Base-by-base conservation (phyloP, 768 basidiomycete species). In the Leccinum aurantiacum region DNA sequence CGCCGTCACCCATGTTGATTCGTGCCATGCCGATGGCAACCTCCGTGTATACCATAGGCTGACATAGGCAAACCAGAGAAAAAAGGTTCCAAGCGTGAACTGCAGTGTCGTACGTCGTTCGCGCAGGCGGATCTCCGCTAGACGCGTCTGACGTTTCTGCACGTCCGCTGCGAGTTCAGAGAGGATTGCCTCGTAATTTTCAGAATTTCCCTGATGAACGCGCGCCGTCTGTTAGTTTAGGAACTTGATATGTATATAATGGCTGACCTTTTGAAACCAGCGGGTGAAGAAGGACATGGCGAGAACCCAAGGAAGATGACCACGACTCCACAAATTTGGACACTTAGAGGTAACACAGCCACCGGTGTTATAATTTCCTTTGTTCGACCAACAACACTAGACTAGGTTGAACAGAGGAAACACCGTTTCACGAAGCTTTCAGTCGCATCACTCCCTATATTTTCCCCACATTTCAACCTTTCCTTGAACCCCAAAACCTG, bases 111-210 rank as follows among this genome's bases (percentile, higher is more conserved):
- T 80, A 9, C 93, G 81, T 31, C 91, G 84, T 74, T 96, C 92
- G 46, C 93, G 84, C 57, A 91, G 75, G n/a, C 91, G 86, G 63
- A 96, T 90, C 69, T 93, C 93, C 1, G 88, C 85, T 15, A 95
- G 83, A 59, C 83, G 81, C 46, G 83, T 79, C 74, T 91, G 88
- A 14, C 89, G 85, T 61, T 88, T 85, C 68, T 86, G 82, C 58
- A 95, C 88, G 68, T 89, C 84, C 24, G 76, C 72, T 9, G 87
- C 86, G 56, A 95, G 80, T 49, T 77, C 73, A 24, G 87, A 81
- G 29, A 95, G 83, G 59, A 91, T 75, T 22, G 86, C 80, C 68
- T 92, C 91, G 69, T 89, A 92, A 77, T 95, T 88, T 65, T 91
- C 89, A 17, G 70, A 55, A 0, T 59, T 37, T 29, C 53, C 55